Base-by-base conservation (phyloP, 352 stramenopile species). In the Phytopythium litorale region DNA sequence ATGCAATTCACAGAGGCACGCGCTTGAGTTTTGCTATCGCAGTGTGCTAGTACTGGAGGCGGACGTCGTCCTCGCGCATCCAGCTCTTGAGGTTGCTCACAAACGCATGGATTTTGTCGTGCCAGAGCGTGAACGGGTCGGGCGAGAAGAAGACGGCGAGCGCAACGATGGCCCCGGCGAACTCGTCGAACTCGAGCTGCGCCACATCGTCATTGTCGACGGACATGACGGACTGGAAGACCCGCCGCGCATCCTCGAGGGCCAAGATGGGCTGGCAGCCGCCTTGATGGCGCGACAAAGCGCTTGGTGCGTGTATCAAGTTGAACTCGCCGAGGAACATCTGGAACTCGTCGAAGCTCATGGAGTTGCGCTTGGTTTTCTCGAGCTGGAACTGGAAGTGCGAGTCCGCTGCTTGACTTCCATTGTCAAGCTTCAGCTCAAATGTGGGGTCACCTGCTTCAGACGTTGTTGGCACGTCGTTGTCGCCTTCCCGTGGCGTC, bases 181-280 rank as follows among this genome's bases (percentile, higher is more conserved):
- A 90, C 49, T 90, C 81, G 51, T 85, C 75, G 42, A 88, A 87
- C 52, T 90, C 81, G 33, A 90, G 76, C 56, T 76, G 73, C 3
- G 68, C 57, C 5, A 66, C 65, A 63, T 87, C 81, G 48, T 73
- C 70, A 50, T 83, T 84, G 25, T 87, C 77, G 12, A 84, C 64
- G 13, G 68, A 49, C 76, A 90, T 84, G 18, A 79, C 75, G 0
- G 69, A 67, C 7, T 58, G 64, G 54, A 90, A 90, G 0, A 90
- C 42, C 4, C 71, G 65, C 6, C 68, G 65, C 1, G 71, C 77
- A 16, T 63, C 70, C n/a, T 50, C 21, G 0, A 68, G 48, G 35
- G 67, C 15, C 25, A 85, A 37, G 28, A 63, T 68, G 8, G 8
- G 0, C 12, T 33, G 11, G n/a, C 38, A 42, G 8, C 21, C 42